Conservation (phyloP, 495 filamentous ascomycete species). For the Penicillium canariense region DNA sequence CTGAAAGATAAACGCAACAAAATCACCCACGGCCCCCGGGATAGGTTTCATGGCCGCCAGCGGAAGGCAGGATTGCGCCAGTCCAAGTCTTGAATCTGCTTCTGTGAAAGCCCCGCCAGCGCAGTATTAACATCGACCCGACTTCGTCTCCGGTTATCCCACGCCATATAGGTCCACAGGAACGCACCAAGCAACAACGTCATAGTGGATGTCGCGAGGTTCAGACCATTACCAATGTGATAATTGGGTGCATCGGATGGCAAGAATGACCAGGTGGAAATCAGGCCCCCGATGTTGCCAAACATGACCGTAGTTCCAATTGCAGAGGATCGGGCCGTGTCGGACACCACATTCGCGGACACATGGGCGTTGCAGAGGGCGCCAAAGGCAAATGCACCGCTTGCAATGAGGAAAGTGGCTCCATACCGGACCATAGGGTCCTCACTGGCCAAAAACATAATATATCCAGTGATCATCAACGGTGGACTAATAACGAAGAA, state of each 20-base stretch:
- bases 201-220: constrained; percentile 58
- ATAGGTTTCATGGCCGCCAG: constrained; percentile 47
- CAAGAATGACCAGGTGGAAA: constrained; percentile 70
- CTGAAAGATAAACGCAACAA: too few species aligned
- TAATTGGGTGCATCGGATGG: constrained; percentile 64
- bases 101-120: constrained; percentile 51
- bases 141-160: constrained; percentile 60
- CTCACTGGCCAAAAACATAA: constrained; percentile 64
- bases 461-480: constrained; percentile 66
- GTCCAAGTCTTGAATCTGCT: constrained; percentile 64
- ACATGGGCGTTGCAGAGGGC: constrained; percentile 64
- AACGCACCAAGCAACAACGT: constrained; percentile 48
- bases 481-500: constrained; percentile 48
- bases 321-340: constrained; percentile 63
- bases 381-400: constrained; percentile 55
- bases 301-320: constrained; percentile 69
- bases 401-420: constrained; percentile 68
- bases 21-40: neutral
- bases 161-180: constrained; percentile 59
- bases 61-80: constrained; percentile 72
- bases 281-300: constrained; percentile 68
- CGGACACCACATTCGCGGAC: constrained; percentile 67
- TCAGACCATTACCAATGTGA: constrained; percentile 70
- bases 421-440: constrained; percentile 58
- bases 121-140: constrained; percentile 51